Base-by-base conservation (phyloP, 345 rosid genomes). In the Toxicodendron radicans region DNA sequence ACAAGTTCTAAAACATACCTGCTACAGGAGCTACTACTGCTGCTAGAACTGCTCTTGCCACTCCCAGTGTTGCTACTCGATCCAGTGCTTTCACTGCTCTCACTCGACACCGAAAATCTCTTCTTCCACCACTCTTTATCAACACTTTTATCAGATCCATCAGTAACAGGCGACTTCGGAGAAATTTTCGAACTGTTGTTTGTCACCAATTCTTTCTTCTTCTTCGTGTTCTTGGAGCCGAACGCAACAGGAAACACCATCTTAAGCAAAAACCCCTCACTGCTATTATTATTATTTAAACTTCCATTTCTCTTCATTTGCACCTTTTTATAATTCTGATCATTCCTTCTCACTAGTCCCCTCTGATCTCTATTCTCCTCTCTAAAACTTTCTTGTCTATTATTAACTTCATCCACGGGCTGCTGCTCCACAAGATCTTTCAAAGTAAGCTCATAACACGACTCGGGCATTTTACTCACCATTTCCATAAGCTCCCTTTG, bases 401-500 rank as follows among this genome's bases (percentile, higher is more conserved):
- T 38, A 7, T 1, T 8, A 7, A 62, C 70, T 18, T 63, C 84
- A 7, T 58, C 62, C 1, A 66, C 64, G 62, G 53, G 30, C 21
- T 69, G 81, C 30, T 68, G 78, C 68, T 94, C 97, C 12, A 94
- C 97, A 23, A 94, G 81, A 87, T 92, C 98, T 69, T 71, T 94
- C 78, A 92, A 77, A 14, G 98, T 83, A 52, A 94, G 89, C 81
- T 94, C 98, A 78, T 92, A 92, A 75, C 90, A 90, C 16, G 97
- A 85, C 80, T 94, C 98, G 0, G 97, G 93, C 97, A 94, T 94
- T 69, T 71, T 82, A 73, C 87, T 89, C 11, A 92, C 96, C 97
- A 94, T 89, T 18, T 92, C 97, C 98, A 92, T 90, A 43, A 94
- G 93, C 91, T 94, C 98, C 71, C 75, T 83, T 20, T 92, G 97